A percentile compares a stretch with the other conserved stretches of the same genome.
Evolutionary conservation across 2,329 filamentous ascomycete genomes (phyloP).

Genomic region (Penicillium decumbens): DNA sequence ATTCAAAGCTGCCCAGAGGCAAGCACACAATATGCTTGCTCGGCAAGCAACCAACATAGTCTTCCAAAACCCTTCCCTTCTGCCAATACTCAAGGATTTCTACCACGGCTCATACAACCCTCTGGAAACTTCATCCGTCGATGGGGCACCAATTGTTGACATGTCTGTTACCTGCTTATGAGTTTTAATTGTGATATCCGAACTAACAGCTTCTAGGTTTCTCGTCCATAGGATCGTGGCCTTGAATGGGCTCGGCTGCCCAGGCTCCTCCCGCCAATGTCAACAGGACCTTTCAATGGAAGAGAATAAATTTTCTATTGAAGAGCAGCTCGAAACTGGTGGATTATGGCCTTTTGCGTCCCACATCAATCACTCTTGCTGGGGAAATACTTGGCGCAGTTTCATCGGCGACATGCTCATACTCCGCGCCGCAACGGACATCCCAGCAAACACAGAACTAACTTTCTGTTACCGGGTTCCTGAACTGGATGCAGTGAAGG

Average conservation of each 20-base stretch:
- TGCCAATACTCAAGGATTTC: conserved; percentile 33
- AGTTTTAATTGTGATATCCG: neutral
- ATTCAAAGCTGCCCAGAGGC: too few species aligned
- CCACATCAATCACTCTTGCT: conserved; percentile 52
- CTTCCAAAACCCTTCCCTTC: conserved; percentile 36
- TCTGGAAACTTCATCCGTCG: neutral
- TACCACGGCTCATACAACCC: conserved; percentile 30
- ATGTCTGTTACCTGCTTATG: conserved; percentile 36
- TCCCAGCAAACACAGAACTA: conserved; percentile 47
- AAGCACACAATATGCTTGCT: conserved; percentile 28
- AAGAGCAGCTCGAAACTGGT: too few species aligned
- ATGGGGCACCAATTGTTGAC: conserved; percentile 40
- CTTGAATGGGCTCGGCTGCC: conserved; percentile 45
- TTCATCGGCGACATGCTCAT: conserved; percentile 56
- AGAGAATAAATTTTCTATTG: too few species aligned
- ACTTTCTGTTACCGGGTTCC: conserved; percentile 37
- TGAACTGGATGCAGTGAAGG: neutral
- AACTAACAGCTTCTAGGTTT: conserved; percentile 35
- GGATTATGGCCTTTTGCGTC: conserved; percentile 51
- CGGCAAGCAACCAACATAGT: conserved; percentile 44
- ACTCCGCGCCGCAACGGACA: conserved; percentile 44
- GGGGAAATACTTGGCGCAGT: conserved; percentile 44
- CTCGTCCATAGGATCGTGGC: conserved; percentile 43
- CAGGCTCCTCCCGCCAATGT: conserved; percentile 18
- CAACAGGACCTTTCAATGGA: neutral